These are phyloP conservation scores for Arabis hirsuta DNA, from an alignment of 345 rosid species.

Conservation along the genomic window DNA sequence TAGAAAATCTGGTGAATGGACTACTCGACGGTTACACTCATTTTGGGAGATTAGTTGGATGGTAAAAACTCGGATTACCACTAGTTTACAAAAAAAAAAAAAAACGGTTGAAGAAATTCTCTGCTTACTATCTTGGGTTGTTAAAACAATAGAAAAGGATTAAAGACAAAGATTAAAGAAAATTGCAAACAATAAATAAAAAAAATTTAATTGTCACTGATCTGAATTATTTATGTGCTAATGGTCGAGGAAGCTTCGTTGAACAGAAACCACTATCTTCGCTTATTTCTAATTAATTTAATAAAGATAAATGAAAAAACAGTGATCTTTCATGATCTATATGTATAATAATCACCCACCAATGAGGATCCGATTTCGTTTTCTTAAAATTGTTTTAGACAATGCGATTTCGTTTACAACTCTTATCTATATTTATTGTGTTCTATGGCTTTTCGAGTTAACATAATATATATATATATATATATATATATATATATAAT, in stretches of 20 bases:
- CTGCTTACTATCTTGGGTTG: too few species aligned
- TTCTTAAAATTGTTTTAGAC: background rate
- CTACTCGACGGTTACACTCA: too few species aligned
- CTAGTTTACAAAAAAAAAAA: too few species aligned
- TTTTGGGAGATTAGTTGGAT: too few species aligned
- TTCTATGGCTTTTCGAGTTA: too few species aligned
- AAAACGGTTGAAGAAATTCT: too few species aligned
- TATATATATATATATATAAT: too few species aligned
- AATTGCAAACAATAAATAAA: background rate
- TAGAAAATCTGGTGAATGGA: too few species aligned
- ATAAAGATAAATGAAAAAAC: background rate
- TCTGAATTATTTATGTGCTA: background rate
- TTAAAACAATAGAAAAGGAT: background rate
- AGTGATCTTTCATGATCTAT: slow-evolving; percentile 22
- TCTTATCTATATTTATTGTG: background rate
- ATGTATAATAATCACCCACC: slow-evolving; percentile 20
- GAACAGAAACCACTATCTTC: slow-evolving; percentile 23
- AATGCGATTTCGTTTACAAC: slow-evolving; percentile 19
- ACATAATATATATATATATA: too few species aligned
- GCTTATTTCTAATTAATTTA: background rate
- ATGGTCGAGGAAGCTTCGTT: slow-evolving; percentile 28
- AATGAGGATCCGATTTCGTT: slow-evolving; percentile 19
- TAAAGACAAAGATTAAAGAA: background rate
- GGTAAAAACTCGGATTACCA: too few species aligned
- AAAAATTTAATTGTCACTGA: background rate